Base-by-base conservation (phyloP, 2,329 filamentous ascomycete genomes). In the Aspergillus fumigatus region DNA sequence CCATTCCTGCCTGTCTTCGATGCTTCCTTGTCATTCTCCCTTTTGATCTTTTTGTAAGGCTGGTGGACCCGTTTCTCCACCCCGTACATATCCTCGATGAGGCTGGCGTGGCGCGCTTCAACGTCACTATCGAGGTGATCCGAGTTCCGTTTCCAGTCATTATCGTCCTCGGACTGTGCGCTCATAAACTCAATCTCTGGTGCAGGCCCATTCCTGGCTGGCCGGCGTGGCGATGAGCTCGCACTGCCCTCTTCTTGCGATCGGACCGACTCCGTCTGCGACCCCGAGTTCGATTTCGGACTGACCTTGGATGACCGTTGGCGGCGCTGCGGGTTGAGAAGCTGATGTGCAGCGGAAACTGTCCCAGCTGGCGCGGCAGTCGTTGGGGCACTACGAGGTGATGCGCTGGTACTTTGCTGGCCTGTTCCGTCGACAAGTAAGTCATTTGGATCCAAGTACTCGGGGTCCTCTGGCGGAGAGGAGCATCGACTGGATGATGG, bases 71-170 rank as follows among this genome's bases (percentile, higher is more conserved):
- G 88, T 52, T 87, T 82, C 62, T 89, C 82, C 14, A 95, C 83
- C 62, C 88, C 86, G 70, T 92, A 90, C 69, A 92, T 80, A 32
- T 85, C 83, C 71, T 95, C 90, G 48, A 96, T 84, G 76, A 92
- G 54, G 47, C 61, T 68, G 14, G 64, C 57, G 19, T 66, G 65
- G n/a, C 61, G 63, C 29, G 62, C 56, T 7, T 54, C 60, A 23
- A 65, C 67, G 49, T 65, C 68, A 49, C 71, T 65, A 21, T 70
- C 71, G 32, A 75, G 50, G 9, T 72, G 63, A 19, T 67, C 55
- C 14, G 61, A 64, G 35, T 57, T 64, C 6, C 73, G 68, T 60
- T 75, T 75, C 3, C 57, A 55, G 35, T 68, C 67, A 35, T 58
- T 65, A 10, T 61, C 67, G 21, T 65, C 62, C 9, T 71, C 64